Conservation (phyloP, 139 green algal species). For the Astrephomene gubernaculifera region DNA sequence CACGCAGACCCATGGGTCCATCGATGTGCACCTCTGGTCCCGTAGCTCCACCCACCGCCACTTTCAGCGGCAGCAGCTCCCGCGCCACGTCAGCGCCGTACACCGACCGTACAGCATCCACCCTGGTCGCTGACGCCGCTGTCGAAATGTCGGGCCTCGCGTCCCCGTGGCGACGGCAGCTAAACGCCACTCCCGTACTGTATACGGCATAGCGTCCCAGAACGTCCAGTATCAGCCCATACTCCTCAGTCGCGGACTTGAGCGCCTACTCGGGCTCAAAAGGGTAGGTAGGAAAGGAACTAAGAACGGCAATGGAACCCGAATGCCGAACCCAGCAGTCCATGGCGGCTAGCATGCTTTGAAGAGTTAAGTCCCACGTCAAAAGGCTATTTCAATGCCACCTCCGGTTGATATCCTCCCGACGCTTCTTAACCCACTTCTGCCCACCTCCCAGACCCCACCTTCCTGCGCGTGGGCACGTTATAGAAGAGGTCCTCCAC, state of each 20-base stretch:
- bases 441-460: too few relatives aligned
- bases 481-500: conserved; percentile 99
- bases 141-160: conserved; percentile 77
- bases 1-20: conserved; percentile 20
- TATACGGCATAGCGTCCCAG: conserved; percentile 85
- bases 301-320: too few relatives aligned
- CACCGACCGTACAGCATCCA: conserved; percentile 85
- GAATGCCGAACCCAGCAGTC: too few relatives aligned
- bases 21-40: conserved; percentile 26
- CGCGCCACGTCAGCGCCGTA: conserved; percentile 83
- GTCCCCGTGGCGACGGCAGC: conserved; percentile 78
- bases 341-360: too few relatives aligned
- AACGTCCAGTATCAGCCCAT: conserved; percentile 87
- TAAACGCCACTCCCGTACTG: conserved; percentile 66
- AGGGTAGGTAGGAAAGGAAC: too few relatives aligned
- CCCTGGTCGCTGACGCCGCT: background rate
- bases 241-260: conserved; percentile 84
- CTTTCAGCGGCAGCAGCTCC: conserved; percentile 70
- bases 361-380: too few relatives aligned
- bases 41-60: conserved; percentile 32
- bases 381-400: too few relatives aligned
- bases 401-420: too few relatives aligned
- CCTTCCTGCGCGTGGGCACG: conserved; percentile 80
- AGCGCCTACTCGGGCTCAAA: too few relatives aligned
- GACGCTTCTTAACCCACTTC: too few relatives aligned